These are phyloP conservation scores for Oryza nivara DNA, from an alignment of 176 grass and related monocot genomes.

Conservation along the genomic window DNA sequence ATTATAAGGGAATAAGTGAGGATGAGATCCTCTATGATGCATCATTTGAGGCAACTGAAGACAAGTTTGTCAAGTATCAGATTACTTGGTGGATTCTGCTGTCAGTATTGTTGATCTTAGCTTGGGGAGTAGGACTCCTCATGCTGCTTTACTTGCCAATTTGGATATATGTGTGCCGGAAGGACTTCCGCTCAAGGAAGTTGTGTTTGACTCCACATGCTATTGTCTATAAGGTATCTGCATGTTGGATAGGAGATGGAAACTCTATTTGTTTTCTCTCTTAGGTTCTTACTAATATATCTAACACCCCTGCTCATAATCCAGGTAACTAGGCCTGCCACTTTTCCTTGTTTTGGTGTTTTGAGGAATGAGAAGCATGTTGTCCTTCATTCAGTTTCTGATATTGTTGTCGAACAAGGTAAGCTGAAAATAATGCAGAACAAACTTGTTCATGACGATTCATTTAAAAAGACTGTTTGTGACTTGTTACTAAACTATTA, in stretches of 20 bases:
- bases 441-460: neutral
- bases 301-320: constrained; percentile 13
- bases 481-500: neutral
- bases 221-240: constrained; percentile 66
- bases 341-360: neutral
- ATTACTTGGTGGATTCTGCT: constrained; percentile 61
- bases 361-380: constrained; percentile 68
- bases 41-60: constrained; percentile 65
- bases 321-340: constrained; percentile 57
- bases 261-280: neutral
- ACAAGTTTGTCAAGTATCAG: constrained; percentile 63
- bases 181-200: constrained; percentile 56
- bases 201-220: constrained; percentile 66
- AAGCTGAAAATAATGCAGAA: neutral
- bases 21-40: constrained; percentile 57
- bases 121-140: constrained; percentile 70
- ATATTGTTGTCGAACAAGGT: constrained; percentile 83
- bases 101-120: constrained; percentile 58
- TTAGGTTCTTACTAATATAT: neutral
- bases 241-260: neutral
- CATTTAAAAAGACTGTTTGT: neutral
- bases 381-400: constrained; percentile 61
- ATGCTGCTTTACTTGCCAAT: constrained; percentile 75
- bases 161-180: constrained; percentile 46
- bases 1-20: constrained; percentile 32